Evolutionary conservation across 1,284 basidiomycete species (phyloP).

Genomic region (Rhodotorula sp.): DNA sequence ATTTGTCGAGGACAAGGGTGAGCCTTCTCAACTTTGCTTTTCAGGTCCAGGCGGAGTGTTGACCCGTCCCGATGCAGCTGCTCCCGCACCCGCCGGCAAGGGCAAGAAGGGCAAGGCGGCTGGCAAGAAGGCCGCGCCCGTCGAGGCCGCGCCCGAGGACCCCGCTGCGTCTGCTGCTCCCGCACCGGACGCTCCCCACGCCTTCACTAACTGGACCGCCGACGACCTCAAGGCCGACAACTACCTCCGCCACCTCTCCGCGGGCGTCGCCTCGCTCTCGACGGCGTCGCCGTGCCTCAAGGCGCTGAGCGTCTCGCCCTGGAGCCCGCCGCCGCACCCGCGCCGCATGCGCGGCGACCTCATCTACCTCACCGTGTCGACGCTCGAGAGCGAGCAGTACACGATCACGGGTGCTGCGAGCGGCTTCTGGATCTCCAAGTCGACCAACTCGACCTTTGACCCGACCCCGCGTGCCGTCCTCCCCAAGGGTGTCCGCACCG

Average conservation of each 20-base stretch:
- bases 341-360: conserved; percentile 58
- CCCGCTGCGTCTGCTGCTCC: not conserved
- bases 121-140: conserved; percentile 13
- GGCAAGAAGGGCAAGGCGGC: conserved; percentile 36
- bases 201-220: conserved; percentile 30
- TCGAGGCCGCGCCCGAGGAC: conserved; percentile 4
- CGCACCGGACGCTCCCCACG: conserved; percentile 11
- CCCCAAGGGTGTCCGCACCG: conserved; percentile 41
- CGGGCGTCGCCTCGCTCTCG: conserved; percentile 17
- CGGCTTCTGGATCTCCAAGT: conserved; percentile 60
- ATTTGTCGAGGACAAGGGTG: conserved; percentile 25
- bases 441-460: conserved; percentile 53
- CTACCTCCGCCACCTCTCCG: conserved; percentile 20
- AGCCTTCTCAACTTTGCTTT: not conserved
- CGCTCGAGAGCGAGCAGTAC: conserved; percentile 59
- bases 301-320: conserved; percentile 58
- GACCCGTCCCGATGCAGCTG: no score
- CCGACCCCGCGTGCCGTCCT: conserved; percentile 51
- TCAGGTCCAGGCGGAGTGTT: no score
- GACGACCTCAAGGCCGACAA: conserved; percentile 16
- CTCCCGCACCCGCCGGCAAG: conserved; percentile 8
- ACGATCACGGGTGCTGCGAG: conserved; percentile 58
- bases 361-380: conserved; percentile 58
- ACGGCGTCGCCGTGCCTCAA: conserved; percentile 49
- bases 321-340: conserved; percentile 60